Evolutionary conservation across 805 yeast genomes (phyloP).

Genomic region (Pichia nanzhaoensis): DNA sequence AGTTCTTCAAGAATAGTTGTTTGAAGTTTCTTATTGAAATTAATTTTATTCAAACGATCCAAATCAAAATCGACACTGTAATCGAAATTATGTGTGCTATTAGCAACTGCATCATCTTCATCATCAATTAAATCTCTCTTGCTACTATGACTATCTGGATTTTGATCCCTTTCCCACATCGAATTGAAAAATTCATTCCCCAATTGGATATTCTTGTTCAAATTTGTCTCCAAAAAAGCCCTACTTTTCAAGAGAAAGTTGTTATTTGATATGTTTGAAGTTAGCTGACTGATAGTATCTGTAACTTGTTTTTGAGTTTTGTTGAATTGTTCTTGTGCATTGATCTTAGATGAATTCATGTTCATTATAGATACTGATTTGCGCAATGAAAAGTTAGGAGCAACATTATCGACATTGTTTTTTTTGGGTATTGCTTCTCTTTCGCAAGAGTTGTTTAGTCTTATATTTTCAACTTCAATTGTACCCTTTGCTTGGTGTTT

Average conservation of each 20-base stretch:
- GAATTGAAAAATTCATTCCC: constrained; percentile 15
- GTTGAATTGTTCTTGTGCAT: constrained; percentile 4
- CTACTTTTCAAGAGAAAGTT: constrained; percentile 23
- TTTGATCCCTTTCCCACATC: constrained; percentile 7
- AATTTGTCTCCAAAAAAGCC: constrained; percentile 22
- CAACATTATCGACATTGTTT: not conserved
- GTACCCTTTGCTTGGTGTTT: constrained; percentile 10
- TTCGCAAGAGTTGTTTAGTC: too few species aligned
- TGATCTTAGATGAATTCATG: constrained; percentile 6
- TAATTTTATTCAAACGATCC: constrained; percentile 9
- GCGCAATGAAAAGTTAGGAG: constrained; percentile 5
- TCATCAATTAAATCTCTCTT: not conserved
- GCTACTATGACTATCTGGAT: too few species aligned
- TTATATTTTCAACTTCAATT: not conserved
- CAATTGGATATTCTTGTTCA: constrained; percentile 14
- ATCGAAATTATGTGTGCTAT: constrained; percentile 19
- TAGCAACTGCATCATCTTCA: constrained; percentile 14
- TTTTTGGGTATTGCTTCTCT: not conserved
- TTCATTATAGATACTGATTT: constrained; percentile 15
- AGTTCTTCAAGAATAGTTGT: constrained; percentile 12
- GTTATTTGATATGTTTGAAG: constrained; percentile 22
- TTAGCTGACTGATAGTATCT: constrained; percentile 20
- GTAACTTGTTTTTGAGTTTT: constrained; percentile 14
- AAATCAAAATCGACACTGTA: constrained; percentile 20
- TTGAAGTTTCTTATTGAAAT: constrained; percentile 5